Evolutionary conservation across 2,329 filamentous ascomycete species (phyloP), one percentile per base, ranked within the genome.

Genomic region (Cladosporium sp.): DNA sequence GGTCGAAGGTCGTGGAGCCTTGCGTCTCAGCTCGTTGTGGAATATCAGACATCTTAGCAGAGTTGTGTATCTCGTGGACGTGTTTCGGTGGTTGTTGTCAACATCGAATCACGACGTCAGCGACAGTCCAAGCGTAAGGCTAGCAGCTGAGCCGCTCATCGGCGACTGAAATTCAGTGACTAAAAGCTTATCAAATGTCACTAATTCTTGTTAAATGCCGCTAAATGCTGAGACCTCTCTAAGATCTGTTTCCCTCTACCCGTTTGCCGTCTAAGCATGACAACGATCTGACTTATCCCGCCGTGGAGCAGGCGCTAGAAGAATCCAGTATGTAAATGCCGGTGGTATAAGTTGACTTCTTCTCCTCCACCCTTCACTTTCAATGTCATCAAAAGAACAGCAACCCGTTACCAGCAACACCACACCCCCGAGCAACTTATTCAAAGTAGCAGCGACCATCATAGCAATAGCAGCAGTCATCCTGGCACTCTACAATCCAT

Each of bases 401-500:
- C 47, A 39, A 15, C 37, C 54, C 45, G 57, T n/a, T 47, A 52
- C 40, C 34, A 52, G 9, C 34, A 51, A 37, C 57, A 54, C 52
- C 5, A 58, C 22, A 39, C 30, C 15, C 15, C 55, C 59, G n/a
- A 49, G 20, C 43, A 51, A 51, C 49, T 59, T 62, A 25, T 63
- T 66, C 62, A 71, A 66, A 59, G 59, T 64, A 61, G 58, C 65
- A 60, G 69, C 70, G 43, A 61, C 67, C 57, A 42, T 70, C 59
- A 55, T 70, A 58, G 69, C 69, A 36, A 37, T 77, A 39, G 50
- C 76, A 64, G 60, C 76, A 64, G 60, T 78, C 74, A 75, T 69
- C 59, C 72, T 80, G 78, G 78, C 78, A 60, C 69, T 78, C 66
- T 75, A 74, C 58, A 71, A 65, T 45, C 69, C 75, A 4, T 62